Evolutionary conservation across 169 alveolate species (phyloP), one percentile per base, ranked within the genome.

Genomic region (Cryptosporidium baileyi): DNA sequence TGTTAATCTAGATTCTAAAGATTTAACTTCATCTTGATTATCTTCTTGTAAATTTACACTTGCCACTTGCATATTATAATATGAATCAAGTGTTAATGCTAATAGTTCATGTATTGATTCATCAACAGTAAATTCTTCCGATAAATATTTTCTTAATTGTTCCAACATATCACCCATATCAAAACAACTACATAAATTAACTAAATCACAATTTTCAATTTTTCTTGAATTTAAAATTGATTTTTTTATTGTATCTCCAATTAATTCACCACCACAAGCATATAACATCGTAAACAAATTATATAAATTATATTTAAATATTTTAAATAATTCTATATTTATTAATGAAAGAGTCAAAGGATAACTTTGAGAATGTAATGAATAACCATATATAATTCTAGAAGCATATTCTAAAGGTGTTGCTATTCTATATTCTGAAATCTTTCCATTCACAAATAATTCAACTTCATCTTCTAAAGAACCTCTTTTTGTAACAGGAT

Each of bases 401-500:
- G 80, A 82, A 54, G 88, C 92, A 63, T 89, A 89, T 22, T 89
- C 92, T 43, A 80, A 63, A 9, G 92, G 91, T 24, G 92, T 89
- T 9, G 92, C 90, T 34, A 62, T 49, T 59, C 85, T 57, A 36
- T 61, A 67, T 15, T 38, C 11, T 2, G 30, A 30, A 61, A 51
- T 28, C 13, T 89, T 51, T 5, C 40, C 11, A 17, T 52, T 80
- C 9, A 17, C 85, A 32, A 54, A 54, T 5, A 74, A 24, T 22
- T 74, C 47, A 24, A 57, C 40, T 8, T 74, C 67, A 8, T 74
- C 67, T 19, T 57, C 85, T 32, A 11, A 6, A 36, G 85, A 51
- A 5, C 67, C 67, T 54, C 61, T 74, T 40, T 54, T 57, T 26
- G 85, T 74, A 0, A 57, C 67, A 1, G 85, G 85, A 36, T 57